These are phyloP conservation scores for Chrysoporthe cubensis DNA, from an alignment of 2,329 filamentous ascomycete genomes.

Conservation along the genomic window DNA sequence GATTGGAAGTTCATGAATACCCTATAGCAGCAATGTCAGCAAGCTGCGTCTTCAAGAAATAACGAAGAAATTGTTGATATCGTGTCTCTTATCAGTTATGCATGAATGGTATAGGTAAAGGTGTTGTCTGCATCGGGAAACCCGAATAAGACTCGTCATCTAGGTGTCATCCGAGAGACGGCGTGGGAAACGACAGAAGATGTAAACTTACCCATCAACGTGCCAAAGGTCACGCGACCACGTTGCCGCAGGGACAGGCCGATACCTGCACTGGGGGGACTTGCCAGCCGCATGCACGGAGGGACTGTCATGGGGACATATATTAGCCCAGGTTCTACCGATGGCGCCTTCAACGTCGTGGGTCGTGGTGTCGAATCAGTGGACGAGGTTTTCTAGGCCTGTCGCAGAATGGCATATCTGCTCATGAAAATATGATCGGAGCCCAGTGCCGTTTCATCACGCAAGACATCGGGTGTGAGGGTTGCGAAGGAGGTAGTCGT, in stretches of 20 bases:
- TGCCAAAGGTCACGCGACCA: neutral
- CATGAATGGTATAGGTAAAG: conserved; percentile 74
- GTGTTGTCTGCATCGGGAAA: conserved; percentile 70
- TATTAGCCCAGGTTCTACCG: conserved; percentile 14
- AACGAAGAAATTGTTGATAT: conserved; percentile 43
- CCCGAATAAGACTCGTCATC: conserved; percentile 82
- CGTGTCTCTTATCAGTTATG: conserved; percentile 42
- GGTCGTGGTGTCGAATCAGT: conserved; percentile 64
- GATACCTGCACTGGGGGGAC: neutral
- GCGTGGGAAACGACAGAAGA: neutral
- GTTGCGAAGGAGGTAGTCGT: conserved; percentile 13
- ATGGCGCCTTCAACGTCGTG: conserved; percentile 5
- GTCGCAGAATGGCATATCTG: conserved; percentile 88
- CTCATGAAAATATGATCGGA: conserved; percentile 77
- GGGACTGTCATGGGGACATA: conserved; percentile 3
- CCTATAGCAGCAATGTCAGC: conserved; percentile 23
- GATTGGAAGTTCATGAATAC: neutral
- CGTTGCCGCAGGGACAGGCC: neutral
- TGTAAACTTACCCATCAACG: conserved; percentile 34
- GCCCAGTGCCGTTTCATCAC: conserved; percentile 98
- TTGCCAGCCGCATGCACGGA: neutral
- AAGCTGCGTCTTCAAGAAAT: conserved; percentile 7
- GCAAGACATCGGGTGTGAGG: conserved; percentile 36
- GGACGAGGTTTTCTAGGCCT: conserved; percentile 99
- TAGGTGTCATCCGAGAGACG: conserved; percentile 51